Evolutionary conservation across 805 yeast species (phyloP).

Genomic region (Ogataea polymorpha): DNA sequence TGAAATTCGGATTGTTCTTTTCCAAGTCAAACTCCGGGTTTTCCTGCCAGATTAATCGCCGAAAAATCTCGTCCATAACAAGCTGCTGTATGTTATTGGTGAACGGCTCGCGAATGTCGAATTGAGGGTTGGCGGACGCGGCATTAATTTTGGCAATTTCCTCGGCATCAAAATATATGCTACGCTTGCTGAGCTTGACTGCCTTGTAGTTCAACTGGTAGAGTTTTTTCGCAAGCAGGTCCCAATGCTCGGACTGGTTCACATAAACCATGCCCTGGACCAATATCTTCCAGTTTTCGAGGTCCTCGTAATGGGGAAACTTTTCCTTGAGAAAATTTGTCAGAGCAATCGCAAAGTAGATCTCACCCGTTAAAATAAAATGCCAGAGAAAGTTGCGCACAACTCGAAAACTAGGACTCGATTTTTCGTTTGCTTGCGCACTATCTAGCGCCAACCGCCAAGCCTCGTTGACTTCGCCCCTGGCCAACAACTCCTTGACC

Average conservation of each 20-base stretch:
- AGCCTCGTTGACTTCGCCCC: constrained; percentile 6
- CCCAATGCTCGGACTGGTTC: constrained; percentile 11
- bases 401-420: constrained; percentile 10
- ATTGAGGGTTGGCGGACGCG: constrained; percentile 2
- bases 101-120: constrained; percentile 15
- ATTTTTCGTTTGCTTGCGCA: constrained; percentile 1
- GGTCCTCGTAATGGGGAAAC: constrained; percentile 11
- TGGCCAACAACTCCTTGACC: constrained; percentile 2
- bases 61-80: constrained; percentile 12
- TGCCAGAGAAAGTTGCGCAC: constrained; percentile 11
- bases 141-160: constrained; percentile 8
- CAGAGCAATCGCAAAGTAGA: constrained; percentile 17
- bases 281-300: constrained; percentile 8
- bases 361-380: constrained; percentile 10
- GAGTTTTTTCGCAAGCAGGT: constrained; percentile 13
- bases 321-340: constrained; percentile 6
- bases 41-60: constrained; percentile 12
- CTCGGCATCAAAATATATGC: constrained; percentile 1
- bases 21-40: constrained; percentile 11
- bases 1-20: constrained; percentile 7
- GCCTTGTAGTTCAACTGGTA: constrained; percentile 10
- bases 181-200: neutral
- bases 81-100: constrained; percentile 12
- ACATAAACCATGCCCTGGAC: constrained; percentile 1
- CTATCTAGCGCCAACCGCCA: constrained; percentile 9